phyloP scores from a whole-genome alignment of 1,284 basidiomycete genomes.

The Melampsora abietis-canadensis region DNA sequence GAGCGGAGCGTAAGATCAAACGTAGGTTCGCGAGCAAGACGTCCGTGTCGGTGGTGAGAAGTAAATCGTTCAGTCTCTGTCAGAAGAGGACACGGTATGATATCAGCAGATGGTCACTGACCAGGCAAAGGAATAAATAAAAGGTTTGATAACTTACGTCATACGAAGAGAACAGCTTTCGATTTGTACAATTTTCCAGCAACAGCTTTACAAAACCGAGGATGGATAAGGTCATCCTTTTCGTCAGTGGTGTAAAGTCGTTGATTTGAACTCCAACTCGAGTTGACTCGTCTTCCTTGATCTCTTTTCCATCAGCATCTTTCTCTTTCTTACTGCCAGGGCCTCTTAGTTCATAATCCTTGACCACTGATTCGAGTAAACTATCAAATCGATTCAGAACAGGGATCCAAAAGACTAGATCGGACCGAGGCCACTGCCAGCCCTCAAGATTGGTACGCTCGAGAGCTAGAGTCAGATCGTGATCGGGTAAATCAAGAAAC shows the following conservation, averaged over 20 bases:
- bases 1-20: conserved; percentile 82
- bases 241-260: conserved; percentile 72
- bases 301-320: conserved; percentile 32
- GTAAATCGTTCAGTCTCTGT: conserved; percentile 81
- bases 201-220: conserved; percentile 82
- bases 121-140: neutral
- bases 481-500: conserved; percentile 28
- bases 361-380: conserved; percentile 76
- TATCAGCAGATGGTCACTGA: conserved; percentile 31
- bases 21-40: conserved; percentile 79
- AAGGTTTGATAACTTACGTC: conserved; percentile 65
- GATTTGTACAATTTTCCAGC: conserved; percentile 94
- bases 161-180: conserved; percentile 94
- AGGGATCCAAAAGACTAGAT: conserved; percentile 93
- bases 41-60: conserved; percentile 84
- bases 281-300: conserved; percentile 29
- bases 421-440: conserved; percentile 95
- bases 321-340: conserved; percentile 66
- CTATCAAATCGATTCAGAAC: conserved; percentile 92
- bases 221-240: conserved; percentile 74
- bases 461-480: conserved; percentile 19
- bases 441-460: conserved; percentile 24
- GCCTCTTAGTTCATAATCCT: conserved; percentile 63
- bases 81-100: conserved; percentile 41
- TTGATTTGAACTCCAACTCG: conserved; percentile 62